Conservation (phyloP, 768 basidiomycete genomes). For the Cystofilobasidium bisporidii region DNA sequence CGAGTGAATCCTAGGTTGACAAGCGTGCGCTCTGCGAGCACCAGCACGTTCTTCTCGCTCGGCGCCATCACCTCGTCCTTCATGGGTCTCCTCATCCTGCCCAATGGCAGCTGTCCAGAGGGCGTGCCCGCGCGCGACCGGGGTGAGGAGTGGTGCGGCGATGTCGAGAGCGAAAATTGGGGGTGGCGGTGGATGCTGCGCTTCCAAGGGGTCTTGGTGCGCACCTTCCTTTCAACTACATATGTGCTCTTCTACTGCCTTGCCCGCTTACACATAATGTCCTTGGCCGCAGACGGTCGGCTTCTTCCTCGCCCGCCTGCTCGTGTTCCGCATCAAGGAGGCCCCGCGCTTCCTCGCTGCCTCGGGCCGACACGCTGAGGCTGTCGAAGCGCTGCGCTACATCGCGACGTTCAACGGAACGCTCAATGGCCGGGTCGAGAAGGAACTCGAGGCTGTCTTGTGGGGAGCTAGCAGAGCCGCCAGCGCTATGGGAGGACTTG, state of each 20-base stretch:
- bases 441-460: not conserved
- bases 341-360: conserved; percentile 89
- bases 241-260: too few species aligned
- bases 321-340: conserved; percentile 86
- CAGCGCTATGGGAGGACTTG: not conserved
- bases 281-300: conserved; percentile 68
- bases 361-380: conserved; percentile 72
- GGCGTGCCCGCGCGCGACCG: conserved; percentile 29
- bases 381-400: conserved; percentile 66
- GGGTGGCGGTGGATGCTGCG: conserved; percentile 85
- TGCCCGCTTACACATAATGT: too few species aligned
- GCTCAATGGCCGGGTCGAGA: conserved; percentile 42
- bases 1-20: too few species aligned
- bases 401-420: conserved; percentile 82
- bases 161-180: conserved; percentile 57
- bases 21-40: too few species aligned
- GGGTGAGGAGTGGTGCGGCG: conserved; percentile 45
- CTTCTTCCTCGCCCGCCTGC: conserved; percentile 79
- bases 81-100: conserved; percentile 69
- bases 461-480: not conserved
- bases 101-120: conserved; percentile 45
- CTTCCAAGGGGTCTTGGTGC: conserved; percentile 67
- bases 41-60: conserved; percentile 70
- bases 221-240: too few species aligned
- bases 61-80: conserved; percentile 79